phyloP scores from a whole-genome alignment of 176 grass and related monocot genomes.

The Triticum timopheevii region DNA sequence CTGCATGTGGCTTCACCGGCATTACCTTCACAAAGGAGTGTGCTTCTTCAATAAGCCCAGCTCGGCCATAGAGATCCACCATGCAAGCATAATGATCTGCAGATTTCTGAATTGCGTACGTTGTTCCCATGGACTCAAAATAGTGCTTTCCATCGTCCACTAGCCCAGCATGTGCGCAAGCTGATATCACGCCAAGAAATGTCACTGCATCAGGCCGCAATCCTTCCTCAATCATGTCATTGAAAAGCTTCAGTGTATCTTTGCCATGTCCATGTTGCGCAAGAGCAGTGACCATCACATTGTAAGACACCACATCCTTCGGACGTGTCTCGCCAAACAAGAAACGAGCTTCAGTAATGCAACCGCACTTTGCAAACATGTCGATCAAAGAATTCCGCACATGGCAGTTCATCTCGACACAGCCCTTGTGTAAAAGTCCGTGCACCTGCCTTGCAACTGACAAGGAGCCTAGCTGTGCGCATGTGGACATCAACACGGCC shows the following conservation, averaged over 20 bases:
- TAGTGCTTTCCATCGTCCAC: constrained; percentile 37
- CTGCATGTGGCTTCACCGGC: constrained; percentile 58
- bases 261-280: constrained; percentile 46
- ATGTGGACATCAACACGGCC: constrained; percentile 54
- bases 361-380: constrained; percentile 64
- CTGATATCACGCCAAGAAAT: constrained; percentile 59
- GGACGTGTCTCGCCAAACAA: constrained; percentile 36
- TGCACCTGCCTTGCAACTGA: constrained; percentile 50
- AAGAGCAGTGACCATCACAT: constrained; percentile 60
- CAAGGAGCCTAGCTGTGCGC: constrained; percentile 54
- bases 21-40: constrained; percentile 32
- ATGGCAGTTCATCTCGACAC: constrained; percentile 51
- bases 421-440: constrained; percentile 50
- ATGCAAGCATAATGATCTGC: constrained; percentile 66
- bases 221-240: constrained; percentile 31
- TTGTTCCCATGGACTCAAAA: constrained; percentile 52
- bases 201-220: constrained; percentile 51
- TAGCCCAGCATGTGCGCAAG: constrained; percentile 57
- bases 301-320: constrained; percentile 68
- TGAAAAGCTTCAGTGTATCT: constrained; percentile 45
- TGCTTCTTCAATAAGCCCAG: constrained; percentile 55
- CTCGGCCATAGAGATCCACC: constrained; percentile 69
- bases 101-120: constrained; percentile 36
- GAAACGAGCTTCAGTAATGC: constrained; percentile 33
- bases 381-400: constrained; percentile 51